These are phyloP conservation scores for Neofusicoccum sp. DNA, from an alignment of 2,329 filamentous ascomycete species.

Conservation along the genomic window DNA sequence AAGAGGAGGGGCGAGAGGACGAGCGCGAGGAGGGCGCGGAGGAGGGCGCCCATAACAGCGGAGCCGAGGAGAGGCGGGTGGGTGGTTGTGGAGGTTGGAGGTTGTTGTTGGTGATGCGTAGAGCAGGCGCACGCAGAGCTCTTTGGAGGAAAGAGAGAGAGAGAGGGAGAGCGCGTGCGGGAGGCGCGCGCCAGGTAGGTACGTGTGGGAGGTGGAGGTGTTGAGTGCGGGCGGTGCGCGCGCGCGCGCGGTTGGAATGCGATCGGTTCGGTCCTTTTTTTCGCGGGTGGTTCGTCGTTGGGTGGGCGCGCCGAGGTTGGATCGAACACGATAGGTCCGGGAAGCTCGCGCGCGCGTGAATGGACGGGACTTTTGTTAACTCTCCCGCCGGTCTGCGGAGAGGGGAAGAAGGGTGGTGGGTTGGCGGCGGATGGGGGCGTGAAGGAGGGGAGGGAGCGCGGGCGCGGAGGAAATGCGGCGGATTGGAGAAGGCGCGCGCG, in stretches of 20 bases:
- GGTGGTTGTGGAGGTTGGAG: neutral
- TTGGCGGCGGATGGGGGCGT: too few species aligned
- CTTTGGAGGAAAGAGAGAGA: neutral
- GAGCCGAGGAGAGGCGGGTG: neutral
- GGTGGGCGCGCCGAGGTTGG: too few species aligned
- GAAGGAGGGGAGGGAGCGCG: neutral
- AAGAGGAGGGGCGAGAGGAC: slow-evolving; percentile 13
- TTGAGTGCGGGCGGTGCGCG: neutral
- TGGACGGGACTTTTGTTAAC: too few species aligned
- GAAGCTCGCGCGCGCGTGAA: too few species aligned
- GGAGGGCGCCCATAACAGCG: slow-evolving; percentile 10
- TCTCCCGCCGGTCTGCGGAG: too few species aligned
- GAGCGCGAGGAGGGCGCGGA: slow-evolving; percentile 2
- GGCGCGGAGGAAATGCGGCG: neutral
- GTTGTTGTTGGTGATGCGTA: neutral
- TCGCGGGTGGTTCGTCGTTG: too few species aligned
- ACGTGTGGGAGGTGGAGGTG: neutral
- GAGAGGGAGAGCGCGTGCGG: neutral
- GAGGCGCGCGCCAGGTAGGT: neutral
- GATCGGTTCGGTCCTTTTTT: neutral
- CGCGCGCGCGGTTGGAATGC: neutral
- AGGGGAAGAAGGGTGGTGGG: too few species aligned
- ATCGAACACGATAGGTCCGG: too few species aligned
- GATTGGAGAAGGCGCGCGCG: neutral
- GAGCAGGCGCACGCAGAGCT: neutral